phyloP scores from a whole-genome alignment of 179 eudicot genomes.

The Heliamphora pulchella region DNA sequence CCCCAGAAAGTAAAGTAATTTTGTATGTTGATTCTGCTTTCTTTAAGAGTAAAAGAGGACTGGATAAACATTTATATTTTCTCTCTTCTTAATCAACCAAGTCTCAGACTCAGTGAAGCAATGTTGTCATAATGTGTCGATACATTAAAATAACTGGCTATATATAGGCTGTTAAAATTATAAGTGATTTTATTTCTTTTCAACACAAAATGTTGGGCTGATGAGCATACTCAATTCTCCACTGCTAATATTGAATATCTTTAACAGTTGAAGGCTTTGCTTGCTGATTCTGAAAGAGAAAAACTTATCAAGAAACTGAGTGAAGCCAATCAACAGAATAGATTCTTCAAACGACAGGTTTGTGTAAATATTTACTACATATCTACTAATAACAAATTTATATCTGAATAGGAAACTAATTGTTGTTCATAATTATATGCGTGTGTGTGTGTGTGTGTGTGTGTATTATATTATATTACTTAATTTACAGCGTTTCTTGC shows the following conservation, averaged over 20 bases:
- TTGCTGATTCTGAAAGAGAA: constrained; percentile 68
- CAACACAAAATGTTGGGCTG: background rate
- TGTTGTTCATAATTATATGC: background rate
- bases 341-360: constrained; percentile 90
- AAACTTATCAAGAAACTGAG: constrained; percentile 79
- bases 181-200: background rate
- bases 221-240: background rate
- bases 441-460: no score
- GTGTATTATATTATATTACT: no score
- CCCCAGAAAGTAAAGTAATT: background rate
- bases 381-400: background rate
- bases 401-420: background rate
- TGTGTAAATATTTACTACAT: constrained; percentile 7
- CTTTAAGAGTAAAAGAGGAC: background rate
- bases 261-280: constrained; percentile 61
- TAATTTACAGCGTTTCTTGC: no score
- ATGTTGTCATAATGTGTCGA: background rate
- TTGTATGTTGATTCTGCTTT: background rate
- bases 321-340: constrained; percentile 95
- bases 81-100: background rate
- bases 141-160: background rate
- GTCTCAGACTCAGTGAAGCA: background rate
- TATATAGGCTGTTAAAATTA: background rate
- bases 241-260: constrained; percentile 9
- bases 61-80: background rate